These are phyloP conservation scores for Neonectria magnoliae DNA, from an alignment of 2,329 filamentous ascomycete species.

Conservation along the genomic window DNA sequence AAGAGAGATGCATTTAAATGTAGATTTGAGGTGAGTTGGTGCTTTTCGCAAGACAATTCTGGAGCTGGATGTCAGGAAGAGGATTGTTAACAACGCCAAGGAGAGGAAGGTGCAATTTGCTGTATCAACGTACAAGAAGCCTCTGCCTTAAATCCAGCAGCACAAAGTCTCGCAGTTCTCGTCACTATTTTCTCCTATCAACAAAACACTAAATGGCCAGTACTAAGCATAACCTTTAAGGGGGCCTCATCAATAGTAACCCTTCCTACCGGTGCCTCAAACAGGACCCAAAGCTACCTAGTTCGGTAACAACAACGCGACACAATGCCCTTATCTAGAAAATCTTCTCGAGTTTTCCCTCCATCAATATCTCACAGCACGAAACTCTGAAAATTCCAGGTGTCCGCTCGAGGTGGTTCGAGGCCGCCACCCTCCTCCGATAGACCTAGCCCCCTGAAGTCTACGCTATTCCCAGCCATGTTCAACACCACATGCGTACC, in stretches of 20 bases:
- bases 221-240: neutral
- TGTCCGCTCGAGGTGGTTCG: neutral
- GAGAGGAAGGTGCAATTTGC: neutral
- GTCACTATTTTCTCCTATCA: neutral
- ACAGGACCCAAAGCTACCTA: neutral
- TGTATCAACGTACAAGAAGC: neutral
- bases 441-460: neutral
- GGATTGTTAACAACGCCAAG: too few relatives aligned
- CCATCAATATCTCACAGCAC: neutral
- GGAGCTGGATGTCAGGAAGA: neutral
- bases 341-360: neutral
- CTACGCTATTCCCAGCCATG: neutral
- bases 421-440: neutral
- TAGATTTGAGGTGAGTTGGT: neutral
- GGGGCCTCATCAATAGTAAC: neutral
- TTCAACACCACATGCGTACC: neutral
- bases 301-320: neutral
- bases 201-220: neutral
- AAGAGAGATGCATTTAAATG: neutral
- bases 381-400: neutral
- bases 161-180: neutral
- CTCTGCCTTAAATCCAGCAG: neutral
- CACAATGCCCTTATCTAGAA: neutral
- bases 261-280: neutral
- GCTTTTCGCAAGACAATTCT: neutral